Base-by-base conservation (phyloP, 2,329 filamentous ascomycete species). In the Arthrobotrys sinensis region DNA sequence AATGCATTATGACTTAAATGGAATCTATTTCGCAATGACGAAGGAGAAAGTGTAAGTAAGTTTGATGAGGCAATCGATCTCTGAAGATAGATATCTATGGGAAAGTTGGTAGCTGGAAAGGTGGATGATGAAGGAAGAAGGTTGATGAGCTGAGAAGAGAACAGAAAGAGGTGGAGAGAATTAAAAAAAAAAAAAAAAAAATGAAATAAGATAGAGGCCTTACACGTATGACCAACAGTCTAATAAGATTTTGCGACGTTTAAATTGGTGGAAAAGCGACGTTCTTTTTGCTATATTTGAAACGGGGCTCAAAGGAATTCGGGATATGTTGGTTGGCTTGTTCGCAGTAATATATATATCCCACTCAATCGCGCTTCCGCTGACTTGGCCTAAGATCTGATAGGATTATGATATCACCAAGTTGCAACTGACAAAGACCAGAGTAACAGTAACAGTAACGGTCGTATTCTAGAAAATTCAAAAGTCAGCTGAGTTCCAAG, bases 1-100 rank as follows among this genome's bases (percentile, higher is more conserved):
- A 70, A 71, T 66, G 66, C 73, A 77, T 77, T 66, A 28, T 77
- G 32, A 28, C 38, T 34, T 21, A 6, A 67, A 38, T 21, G 53
- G 16, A 55, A 28, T 60, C 53, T 60, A 60, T 40, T 60, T 60
- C 34, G 3, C 53, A 24, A 60, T 3, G 36, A 43, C 11, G 11
- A 60, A 21, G 52, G 5, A 57, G 34, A 60, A 60, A 60, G 12
- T 21, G 36, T 60, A 60, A 60, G 55, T 43, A 43, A 60, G 24
- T 5, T 24, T 38, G 14, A 11, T 57, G 8, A 55, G 36, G n/a
- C 2, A 21, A 65, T 64, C 24, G 12, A 65, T 65, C 14, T 45
- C 16, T 46, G 36, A 28, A 45, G 21, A 28, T 28, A 45, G 46
- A 34, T 24, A 24, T 14, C 24, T 63, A 40, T 53, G 16, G 43